Evolutionary conservation across 192 early-diverging fungal species (phyloP), one percentile per base, ranked within the genome.

Genomic region (Pilaira anomala): DNA sequence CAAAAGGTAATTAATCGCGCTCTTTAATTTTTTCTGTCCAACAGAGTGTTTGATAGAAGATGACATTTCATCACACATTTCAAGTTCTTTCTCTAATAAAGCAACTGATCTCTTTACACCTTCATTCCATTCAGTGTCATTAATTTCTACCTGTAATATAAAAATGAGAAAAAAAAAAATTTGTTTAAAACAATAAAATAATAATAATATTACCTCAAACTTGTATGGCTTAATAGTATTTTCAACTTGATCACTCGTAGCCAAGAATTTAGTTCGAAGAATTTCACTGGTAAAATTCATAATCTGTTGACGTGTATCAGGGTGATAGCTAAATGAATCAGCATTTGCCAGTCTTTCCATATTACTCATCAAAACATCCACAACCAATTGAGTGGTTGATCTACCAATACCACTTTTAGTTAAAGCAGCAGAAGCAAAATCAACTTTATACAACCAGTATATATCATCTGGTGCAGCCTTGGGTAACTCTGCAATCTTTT

Each of bases 181-280:
- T 18, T 18, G 30, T 33, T 33, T 3, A 7, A 5, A 33, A n/a
- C 3, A 12, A 45, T 45, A 50, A 25, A 11, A 26, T 2, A 50
- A 26, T 13, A 11, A 24, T 50, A 9, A 11, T 50, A 19, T 53
- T 62, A 56, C 67, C 76, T 98, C 96, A 64, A 93, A 95, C 79
- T 98, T 98, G 82, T 91, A 96, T 14, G 95, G 97, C 75, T 98
- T 98, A 76, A 98, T 95, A 2, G 94, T 97, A 79, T 97, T 98
- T 64, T 98, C 97, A 7, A 98, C 97, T 76, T 97, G 95, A 69
- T 97, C 97, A 9, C 94, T 86, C 6, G 95, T 91, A 3, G 91
- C 80, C 39, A 91, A 87, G 79, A 92, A 94, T 55, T 96, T 95
- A 59, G 74, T 81, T 24, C 91, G 85, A 62, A 98, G 62, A 48